These are phyloP conservation scores for Exophiala alcalophila DNA, from an alignment of 2,329 filamentous ascomycete species.

Conservation along the genomic window DNA sequence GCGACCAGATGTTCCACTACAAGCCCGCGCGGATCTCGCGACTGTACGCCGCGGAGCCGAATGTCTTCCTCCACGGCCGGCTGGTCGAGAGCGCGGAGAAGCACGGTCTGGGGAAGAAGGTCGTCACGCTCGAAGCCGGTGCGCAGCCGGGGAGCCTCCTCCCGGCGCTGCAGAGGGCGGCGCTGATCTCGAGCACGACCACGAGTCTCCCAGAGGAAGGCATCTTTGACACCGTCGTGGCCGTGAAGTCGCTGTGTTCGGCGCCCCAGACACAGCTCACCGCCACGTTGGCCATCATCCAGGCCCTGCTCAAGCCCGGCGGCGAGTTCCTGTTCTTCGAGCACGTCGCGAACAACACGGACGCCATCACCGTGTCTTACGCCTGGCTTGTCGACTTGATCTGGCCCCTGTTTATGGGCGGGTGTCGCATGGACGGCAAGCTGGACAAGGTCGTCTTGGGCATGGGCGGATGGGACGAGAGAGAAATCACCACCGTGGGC, in stretches of 20 bases:
- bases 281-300: constrained; percentile 38
- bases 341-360: constrained; percentile 33
- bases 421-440: constrained; percentile 28
- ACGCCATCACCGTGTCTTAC: constrained; percentile 20
- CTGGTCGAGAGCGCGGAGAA: constrained; percentile 36
- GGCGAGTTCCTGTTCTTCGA: constrained; percentile 50
- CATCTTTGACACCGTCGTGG: constrained; percentile 44
- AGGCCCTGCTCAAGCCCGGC: constrained; percentile 45
- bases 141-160: constrained; percentile 46
- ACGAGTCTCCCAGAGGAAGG: constrained; percentile 39
- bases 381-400: constrained; percentile 26
- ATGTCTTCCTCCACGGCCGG: constrained; percentile 34
- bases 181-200: constrained; percentile 38
- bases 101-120: constrained; percentile 36
- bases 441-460: constrained; percentile 23
- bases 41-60: constrained; percentile 46
- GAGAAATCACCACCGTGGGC: constrained; percentile 13
- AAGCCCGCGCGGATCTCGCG: constrained; percentile 34
- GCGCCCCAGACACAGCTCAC: constrained; percentile 21
- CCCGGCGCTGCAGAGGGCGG: constrained; percentile 45
- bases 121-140: constrained; percentile 40
- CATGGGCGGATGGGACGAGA: constrained; percentile 23
- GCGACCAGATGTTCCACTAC: constrained; percentile 45
- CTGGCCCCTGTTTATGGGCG: constrained; percentile 28
- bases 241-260: constrained; percentile 46